Percentiles rank a stretch among this genome's conserved stretches.
These are phyloP conservation scores for Myriosclerotinia curreyana DNA, from an alignment of 2,329 filamentous ascomycete genomes.

Conservation along the genomic window DNA sequence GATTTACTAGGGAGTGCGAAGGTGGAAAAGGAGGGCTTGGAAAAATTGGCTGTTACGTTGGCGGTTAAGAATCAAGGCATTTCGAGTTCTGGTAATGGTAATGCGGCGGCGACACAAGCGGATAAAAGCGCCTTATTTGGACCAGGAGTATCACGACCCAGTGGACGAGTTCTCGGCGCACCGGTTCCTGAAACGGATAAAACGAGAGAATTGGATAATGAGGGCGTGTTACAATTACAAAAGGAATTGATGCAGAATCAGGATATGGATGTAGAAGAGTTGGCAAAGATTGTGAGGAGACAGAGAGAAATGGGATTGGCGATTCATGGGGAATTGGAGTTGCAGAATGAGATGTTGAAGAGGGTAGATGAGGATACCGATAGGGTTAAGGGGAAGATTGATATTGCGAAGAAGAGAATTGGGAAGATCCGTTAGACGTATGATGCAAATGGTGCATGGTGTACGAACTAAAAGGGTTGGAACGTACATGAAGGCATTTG, in stretches of 20 bases:
- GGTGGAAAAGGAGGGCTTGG: conserved; percentile 73
- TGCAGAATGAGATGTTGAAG: conserved; percentile 69
- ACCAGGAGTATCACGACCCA: conserved; percentile 39
- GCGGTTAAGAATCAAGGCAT: conserved; percentile 45
- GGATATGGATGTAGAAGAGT: conserved; percentile 66
- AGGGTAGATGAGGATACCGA: conserved; percentile 64
- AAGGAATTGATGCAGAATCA: conserved; percentile 71
- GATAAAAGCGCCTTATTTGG: conserved; percentile 50
- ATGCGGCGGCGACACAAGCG: conserved; percentile 35
- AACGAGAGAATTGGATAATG: conserved; percentile 74
- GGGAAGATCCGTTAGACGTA: conserved; percentile 51
- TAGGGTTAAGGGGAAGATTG: conserved; percentile 64
- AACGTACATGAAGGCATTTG: background rate
- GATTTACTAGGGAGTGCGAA: conserved; percentile 68
- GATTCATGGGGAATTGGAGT: conserved; percentile 70
- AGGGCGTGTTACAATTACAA: conserved; percentile 70
- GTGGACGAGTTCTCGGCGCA: conserved; percentile 68
- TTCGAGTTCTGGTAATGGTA: conserved; percentile 23
- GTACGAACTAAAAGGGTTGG: background rate
- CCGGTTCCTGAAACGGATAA: conserved; percentile 72
- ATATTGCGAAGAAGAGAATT: conserved; percentile 69
- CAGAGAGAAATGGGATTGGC: conserved; percentile 76
- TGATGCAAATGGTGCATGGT: background rate
- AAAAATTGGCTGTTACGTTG: conserved; percentile 64
- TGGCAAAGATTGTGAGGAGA: conserved; percentile 66